These are phyloP conservation scores for Diaporthe australafricana DNA, from an alignment of 2,329 filamentous ascomycete genomes.

Conservation along the genomic window DNA sequence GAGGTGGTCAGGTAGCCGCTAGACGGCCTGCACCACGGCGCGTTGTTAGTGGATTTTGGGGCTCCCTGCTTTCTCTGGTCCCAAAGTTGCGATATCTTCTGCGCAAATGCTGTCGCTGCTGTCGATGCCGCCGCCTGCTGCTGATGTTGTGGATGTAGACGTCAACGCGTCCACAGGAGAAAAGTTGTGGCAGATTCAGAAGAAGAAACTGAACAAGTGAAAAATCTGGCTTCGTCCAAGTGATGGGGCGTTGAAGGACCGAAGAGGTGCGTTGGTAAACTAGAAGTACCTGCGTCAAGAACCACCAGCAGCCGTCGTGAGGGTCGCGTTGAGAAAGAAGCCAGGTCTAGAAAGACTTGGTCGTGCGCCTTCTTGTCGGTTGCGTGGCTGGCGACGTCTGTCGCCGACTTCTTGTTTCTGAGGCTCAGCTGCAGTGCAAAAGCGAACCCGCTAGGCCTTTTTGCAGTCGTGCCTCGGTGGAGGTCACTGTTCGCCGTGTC, in stretches of 20 bases:
- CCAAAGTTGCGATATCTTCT: background rate
- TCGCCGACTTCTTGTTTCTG: background rate
- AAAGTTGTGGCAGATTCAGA: background rate
- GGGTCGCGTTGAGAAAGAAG: background rate
- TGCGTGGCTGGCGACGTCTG: background rate
- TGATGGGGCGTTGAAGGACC: background rate
- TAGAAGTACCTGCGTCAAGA: background rate
- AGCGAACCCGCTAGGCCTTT: background rate
- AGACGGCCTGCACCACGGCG: conserved; percentile 32
- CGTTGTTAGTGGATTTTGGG: conserved; percentile 15
- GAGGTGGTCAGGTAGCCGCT: conserved; percentile 31
- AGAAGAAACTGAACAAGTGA: background rate
- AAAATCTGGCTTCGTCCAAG: background rate
- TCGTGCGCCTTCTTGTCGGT: background rate
- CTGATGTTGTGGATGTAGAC: background rate
- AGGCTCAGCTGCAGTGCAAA: background rate
- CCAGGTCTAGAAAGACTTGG: background rate
- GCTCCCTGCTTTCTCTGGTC: background rate
- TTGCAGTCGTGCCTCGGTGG: background rate
- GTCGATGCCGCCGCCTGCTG: background rate
- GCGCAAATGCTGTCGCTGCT: background rate
- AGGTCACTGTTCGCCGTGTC: background rate
- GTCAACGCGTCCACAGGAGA: background rate
- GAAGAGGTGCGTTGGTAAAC: background rate
- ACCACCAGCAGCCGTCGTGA: background rate